Evolutionary conservation across 176 grass and related monocot genomes (phyloP).

Genomic region (Raddia distichophylla): DNA sequence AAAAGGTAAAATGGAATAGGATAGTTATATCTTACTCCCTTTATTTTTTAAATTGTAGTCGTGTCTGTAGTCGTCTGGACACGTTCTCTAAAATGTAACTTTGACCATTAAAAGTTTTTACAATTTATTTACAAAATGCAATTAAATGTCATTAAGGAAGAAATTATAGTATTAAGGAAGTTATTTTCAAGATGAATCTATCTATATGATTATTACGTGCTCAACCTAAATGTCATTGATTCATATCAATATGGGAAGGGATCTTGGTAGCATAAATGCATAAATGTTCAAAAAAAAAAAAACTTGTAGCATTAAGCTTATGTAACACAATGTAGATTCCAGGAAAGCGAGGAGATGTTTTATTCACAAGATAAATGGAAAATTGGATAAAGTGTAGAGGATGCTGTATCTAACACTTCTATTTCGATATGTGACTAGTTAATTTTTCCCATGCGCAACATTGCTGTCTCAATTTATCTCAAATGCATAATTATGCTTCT

Average conservation of each 20-base stretch:
- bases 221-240: not conserved
- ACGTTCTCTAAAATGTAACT: too few species aligned
- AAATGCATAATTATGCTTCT: not conserved
- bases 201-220: not conserved
- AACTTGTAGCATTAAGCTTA: not conserved
- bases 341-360: not conserved
- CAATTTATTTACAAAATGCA: too few species aligned
- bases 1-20: not conserved
- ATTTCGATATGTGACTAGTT: not conserved
- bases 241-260: conserved; percentile 10
- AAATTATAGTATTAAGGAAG: too few species aligned
- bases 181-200: too few species aligned
- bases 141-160: too few species aligned
- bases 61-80: too few species aligned
- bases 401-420: not conserved
- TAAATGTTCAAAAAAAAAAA: too few species aligned
- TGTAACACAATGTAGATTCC: conserved; percentile 24
- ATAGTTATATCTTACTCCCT: not conserved
- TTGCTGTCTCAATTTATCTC: conserved; percentile 8
- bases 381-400: not conserved
- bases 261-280: too few species aligned
- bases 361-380: not conserved
- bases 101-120: too few species aligned
- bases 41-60: too few species aligned
- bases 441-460: not conserved